Evolutionary conservation across 345 rosid species (phyloP).

Genomic region (Ceriops zippeliana): DNA sequence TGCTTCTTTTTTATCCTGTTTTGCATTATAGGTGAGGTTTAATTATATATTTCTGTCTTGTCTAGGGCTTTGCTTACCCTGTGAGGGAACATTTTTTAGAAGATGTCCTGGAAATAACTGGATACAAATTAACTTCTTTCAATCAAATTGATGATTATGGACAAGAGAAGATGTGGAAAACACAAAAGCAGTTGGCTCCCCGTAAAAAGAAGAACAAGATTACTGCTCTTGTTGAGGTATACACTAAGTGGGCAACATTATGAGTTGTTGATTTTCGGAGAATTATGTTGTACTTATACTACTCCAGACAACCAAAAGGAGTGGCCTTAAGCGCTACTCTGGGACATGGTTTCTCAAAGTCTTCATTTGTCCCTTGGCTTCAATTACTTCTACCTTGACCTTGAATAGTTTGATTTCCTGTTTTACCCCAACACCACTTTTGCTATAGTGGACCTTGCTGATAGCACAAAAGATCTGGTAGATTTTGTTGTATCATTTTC

Average conservation of each 20-base stretch:
- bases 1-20: too few species aligned
- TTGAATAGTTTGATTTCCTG: too few species aligned
- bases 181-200: conserved; percentile 78
- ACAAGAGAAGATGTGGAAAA: conserved; percentile 96
- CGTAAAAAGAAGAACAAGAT: conserved; percentile 93
- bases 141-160: conserved; percentile 99
- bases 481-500: too few species aligned
- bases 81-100: conserved; percentile 83
- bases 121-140: conserved; percentile 78
- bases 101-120: conserved; percentile 83
- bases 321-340: too few species aligned
- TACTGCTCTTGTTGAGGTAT: conserved; percentile 93
- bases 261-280: background rate
- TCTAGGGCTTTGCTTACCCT: conserved; percentile 89
- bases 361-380: too few species aligned
- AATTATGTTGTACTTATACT: background rate
- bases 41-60: conserved; percentile 10
- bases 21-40: conserved; percentile 1
- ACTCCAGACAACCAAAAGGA: background rate
- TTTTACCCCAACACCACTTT: too few species aligned
- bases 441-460: too few species aligned
- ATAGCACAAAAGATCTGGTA: too few species aligned
- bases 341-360: too few species aligned
- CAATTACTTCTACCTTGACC: too few species aligned
- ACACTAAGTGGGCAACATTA: conserved; percentile 3